A percentile compares a stretch with the other conserved stretches of the same genome.
phyloP scores from a whole-genome alignment of 2,329 filamentous ascomycete species.

The Venturiaceae sp. region DNA sequence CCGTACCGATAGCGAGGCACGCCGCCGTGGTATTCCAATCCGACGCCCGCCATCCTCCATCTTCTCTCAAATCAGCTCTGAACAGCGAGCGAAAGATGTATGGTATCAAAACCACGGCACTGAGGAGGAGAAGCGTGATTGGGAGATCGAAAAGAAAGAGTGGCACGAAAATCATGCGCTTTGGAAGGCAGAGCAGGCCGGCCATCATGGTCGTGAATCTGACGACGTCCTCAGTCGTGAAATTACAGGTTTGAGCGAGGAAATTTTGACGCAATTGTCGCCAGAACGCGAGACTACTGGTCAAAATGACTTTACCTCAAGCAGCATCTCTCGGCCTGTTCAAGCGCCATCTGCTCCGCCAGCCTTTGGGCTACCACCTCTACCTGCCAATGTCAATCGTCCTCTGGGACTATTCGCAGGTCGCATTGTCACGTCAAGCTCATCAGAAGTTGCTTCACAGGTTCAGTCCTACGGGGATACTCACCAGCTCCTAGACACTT shows the following conservation, averaged over 20 bases:
- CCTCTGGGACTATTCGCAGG: not conserved
- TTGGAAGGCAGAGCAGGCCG: no score
- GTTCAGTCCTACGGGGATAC: not conserved
- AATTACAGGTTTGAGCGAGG: not conserved
- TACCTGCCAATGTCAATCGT: not conserved
- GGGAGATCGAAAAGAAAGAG: no score
- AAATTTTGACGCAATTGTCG: not conserved
- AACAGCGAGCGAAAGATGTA: no score
- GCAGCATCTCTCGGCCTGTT: not conserved
- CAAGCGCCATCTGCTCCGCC: not conserved
- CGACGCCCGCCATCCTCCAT: no score
- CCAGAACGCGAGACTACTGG: not conserved
- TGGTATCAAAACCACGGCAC: no score
- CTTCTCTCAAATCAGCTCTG: no score
- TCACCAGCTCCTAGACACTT: not conserved
- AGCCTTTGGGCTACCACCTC: not conserved
- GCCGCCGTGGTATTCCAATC: no score
- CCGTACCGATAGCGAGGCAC: no score
- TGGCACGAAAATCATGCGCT: no score
- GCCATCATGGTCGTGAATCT: no score
- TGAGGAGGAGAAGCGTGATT: no score
- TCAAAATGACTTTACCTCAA: not conserved
- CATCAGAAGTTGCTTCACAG: not conserved
- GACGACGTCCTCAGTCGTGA: not conserved
- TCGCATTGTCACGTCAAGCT: not conserved